Base-by-base conservation (phyloP, 441 rosid species). In the Hura crepitans region DNA sequence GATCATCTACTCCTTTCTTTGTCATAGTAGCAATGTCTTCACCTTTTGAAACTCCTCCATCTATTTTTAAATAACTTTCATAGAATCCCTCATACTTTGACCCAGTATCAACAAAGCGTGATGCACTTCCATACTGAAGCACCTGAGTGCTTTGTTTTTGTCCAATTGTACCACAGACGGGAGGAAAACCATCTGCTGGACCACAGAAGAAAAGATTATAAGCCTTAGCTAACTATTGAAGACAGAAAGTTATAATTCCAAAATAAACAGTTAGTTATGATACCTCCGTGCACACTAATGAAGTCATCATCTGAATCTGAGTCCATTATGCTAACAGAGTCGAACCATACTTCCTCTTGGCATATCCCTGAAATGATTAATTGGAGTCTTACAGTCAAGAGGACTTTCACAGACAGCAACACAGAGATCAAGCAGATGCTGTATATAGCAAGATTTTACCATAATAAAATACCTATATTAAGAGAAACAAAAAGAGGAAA, bases 261-360 rank as follows among this genome's bases (percentile, higher is more conserved):
- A n/a, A n/a, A n/a, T n/a, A n/a, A n/a, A n/a, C n/a, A n/a, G n/a
- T n/a, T n/a, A n/a, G n/a, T n/a, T n/a, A 31, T 54, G 67, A 66
- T 42, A 14, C 92, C 90, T 77, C 87, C 94, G n/a, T 75, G 82
- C 28, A 85, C 85, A 62, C 86, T 81, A 63, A 70, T 78, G 79
- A 80, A 88, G 56, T 89, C 97, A 47, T 92, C 94, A 62, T 92
- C 97, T 49, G 94, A 89, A 60, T 88, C 96, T 62, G 97, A 89
- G 10, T 92, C 97, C 0, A 92, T 86, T 64, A 85, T 79, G 75
- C 96, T 89, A 59, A 89, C 84, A 0, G 96, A 85, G 67, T 92
- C 96, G 64, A 85, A 92, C 91, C 92, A 92, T 56, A 85, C 87
- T 76, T 92, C 97, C 71, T 92, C 97, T 56, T 88, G 85, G 77